A percentile compares a stretch with the other conserved stretches of the same genome.
Conservation (phyloP, 805 yeast species). For the Vanderwaltozyma polyspora region DNA sequence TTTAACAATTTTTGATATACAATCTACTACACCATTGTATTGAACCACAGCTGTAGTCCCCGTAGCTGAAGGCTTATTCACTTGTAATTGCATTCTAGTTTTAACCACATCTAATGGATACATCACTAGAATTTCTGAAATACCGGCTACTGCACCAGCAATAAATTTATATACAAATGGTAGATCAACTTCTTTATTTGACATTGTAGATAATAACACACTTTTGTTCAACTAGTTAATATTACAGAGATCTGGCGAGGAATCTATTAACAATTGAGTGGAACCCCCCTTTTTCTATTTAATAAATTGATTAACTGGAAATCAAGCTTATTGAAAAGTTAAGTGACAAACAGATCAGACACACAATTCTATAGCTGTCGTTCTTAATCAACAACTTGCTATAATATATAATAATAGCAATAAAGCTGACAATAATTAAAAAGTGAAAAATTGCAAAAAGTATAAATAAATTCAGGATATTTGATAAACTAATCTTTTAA, state of each 20-base stretch:
- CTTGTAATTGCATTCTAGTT: conserved; percentile 88
- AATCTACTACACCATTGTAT: conserved; percentile 76
- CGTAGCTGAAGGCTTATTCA: conserved; percentile 24
- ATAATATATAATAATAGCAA: not conserved
- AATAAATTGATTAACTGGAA: too few species aligned
- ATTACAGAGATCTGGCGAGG: too few species aligned
- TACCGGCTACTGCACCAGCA: conserved; percentile 94
- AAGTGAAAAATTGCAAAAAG: not conserved
- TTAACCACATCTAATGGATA: conserved; percentile 95
- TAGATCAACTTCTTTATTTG: conserved; percentile 19
- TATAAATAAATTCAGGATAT: not conserved
- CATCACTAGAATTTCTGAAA: conserved; percentile 90
- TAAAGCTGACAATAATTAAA: not conserved
- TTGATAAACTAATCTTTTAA: not conserved
- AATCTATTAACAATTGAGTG: too few species aligned
- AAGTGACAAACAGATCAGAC: too few species aligned
- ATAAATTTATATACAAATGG: conserved; percentile 88
- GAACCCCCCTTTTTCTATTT: too few species aligned
- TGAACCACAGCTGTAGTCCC: conserved; percentile 20
- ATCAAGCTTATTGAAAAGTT: too few species aligned
- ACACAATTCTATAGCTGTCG: not conserved
- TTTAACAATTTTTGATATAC: conserved; percentile 69
- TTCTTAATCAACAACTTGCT: not conserved
- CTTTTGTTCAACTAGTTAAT: too few species aligned
- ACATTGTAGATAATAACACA: not conserved